These are phyloP conservation scores for Fusarium buxicola DNA, from an alignment of 2,329 filamentous ascomycete species.

Conservation along the genomic window DNA sequence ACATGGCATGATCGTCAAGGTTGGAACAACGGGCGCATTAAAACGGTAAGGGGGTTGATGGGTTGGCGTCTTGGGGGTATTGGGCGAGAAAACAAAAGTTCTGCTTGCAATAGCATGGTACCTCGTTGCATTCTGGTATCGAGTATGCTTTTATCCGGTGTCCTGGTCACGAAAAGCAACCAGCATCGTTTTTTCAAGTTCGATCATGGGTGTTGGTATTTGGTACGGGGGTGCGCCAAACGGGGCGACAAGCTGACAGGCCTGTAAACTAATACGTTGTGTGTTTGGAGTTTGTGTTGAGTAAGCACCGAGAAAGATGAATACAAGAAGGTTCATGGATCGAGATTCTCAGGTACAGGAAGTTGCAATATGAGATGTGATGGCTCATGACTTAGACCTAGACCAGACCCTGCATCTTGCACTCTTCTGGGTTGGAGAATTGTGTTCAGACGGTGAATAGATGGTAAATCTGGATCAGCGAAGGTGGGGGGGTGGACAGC, in stretches of 20 bases:
- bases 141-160: constrained; percentile 35
- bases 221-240: constrained; percentile 2
- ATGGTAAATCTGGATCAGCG: constrained; percentile 5
- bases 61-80: constrained; percentile 23
- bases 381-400: constrained; percentile 23
- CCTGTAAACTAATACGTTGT: constrained; percentile 26
- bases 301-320: constrained; percentile 19
- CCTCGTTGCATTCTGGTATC: constrained; percentile 32
- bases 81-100: constrained; percentile 31
- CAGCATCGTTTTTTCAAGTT: constrained; percentile 30
- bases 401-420: constrained; percentile 20
- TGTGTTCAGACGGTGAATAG: constrained; percentile 12
- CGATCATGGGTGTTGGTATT: constrained; percentile 35
- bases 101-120: constrained; percentile 30
- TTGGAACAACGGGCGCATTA: constrained; percentile 29
- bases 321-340: constrained; percentile 30
- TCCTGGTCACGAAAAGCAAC: constrained; percentile 43
- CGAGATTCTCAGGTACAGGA: constrained; percentile 21
- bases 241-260: constrained; percentile 13
- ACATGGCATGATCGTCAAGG: constrained; percentile 22
- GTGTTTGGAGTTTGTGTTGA: constrained; percentile 15
- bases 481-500: background rate
- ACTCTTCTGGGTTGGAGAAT: constrained; percentile 13
- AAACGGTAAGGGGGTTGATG: constrained; percentile 22
- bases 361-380: constrained; percentile 32